Evolutionary conservation across 2,329 filamentous ascomycete species (phyloP), one percentile per base, ranked within the genome.

Genomic region (Colletotrichum sp.): DNA sequence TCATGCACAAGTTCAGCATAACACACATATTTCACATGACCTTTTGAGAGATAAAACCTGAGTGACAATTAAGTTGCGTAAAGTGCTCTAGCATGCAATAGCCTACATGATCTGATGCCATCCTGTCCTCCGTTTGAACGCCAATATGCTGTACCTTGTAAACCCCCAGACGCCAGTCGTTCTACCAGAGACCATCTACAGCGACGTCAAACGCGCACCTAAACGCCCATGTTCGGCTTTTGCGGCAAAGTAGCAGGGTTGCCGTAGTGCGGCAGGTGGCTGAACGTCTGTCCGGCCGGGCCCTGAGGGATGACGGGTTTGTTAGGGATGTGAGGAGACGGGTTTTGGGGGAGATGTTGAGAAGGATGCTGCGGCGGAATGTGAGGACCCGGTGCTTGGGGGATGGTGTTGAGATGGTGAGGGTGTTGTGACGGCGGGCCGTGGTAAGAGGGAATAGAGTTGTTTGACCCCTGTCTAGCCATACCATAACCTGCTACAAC

Each of bases 211-310:
- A 71, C 32, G 74, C 69, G 64, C 74, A 73, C 74, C 68, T 72
- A 75, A 75, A 77, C 68, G 66, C 77, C 87, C 75, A 87, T 86
- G 39, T 88, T 84, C 74, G 90, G 90, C 83, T 92, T 92, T 81
- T 92, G 90, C 75, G 90, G 90, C 81, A 92, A 82, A 36, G 89
- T 89, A 36, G 90, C 90, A 74, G 90, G 90, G 82, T 92, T 92
- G 78, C 90, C 90, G 78, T 92, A 92, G 74, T 86, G 87, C 59
- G 89, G 90, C 77, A 92, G 83, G 79, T 91, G 89, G 76, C 86
- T 88, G 79, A 88, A 92, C 7, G 86, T 81, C 79, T 89, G 89
- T 26, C 79, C 79, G 68, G 81, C 81, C 61, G 85, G 84, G 59
- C 84, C 86, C 71, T 87, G 86, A 21, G 86, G 84, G 32, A 86